phyloP scores from a whole-genome alignment of 345 rosid genomes.

The Hypericum perforatum region DNA sequence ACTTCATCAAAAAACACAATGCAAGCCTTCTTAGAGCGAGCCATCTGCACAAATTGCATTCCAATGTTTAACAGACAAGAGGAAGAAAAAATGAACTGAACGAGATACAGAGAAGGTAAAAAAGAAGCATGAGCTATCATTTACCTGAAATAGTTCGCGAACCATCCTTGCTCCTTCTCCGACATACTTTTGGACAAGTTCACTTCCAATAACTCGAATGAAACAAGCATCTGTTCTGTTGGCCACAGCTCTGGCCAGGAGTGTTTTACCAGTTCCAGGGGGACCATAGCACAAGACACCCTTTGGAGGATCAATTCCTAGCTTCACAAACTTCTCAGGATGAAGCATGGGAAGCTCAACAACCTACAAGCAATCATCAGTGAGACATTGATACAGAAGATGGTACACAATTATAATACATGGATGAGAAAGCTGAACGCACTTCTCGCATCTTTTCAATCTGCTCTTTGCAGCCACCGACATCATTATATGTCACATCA shows the following conservation, averaged over 20 bases:
- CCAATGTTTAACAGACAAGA: not conserved
- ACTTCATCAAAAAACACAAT: constrained; percentile 81
- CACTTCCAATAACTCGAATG: constrained; percentile 95
- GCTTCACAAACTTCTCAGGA: constrained; percentile 97
- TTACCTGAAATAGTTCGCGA: constrained; percentile 93
- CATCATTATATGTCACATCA: constrained; percentile 95
- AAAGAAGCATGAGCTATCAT: not conserved
- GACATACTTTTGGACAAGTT: constrained; percentile 95
- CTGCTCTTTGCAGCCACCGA: constrained; percentile 97
- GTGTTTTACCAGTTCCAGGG: constrained; percentile 96
- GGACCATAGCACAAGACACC: constrained; percentile 99
- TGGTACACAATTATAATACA: not conserved
- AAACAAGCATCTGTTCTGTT: constrained; percentile 99
- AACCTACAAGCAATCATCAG: constrained; percentile 33
- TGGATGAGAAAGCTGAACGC: constrained; percentile 1
- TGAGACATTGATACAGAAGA: not conserved
- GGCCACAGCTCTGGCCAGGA: constrained; percentile 95
- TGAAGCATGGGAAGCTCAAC: constrained; percentile 99
- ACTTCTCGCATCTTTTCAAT: constrained; percentile 98
- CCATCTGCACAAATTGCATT: constrained; percentile 41
- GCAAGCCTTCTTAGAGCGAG: constrained; percentile 79
- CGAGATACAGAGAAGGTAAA: not conserved
- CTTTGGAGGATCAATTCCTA: constrained; percentile 98
- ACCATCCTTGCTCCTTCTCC: constrained; percentile 99
- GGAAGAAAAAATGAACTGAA: not conserved